A percentile compares a stretch with the other conserved stretches of the same genome.
These are phyloP conservation scores for Tolypocladium pustulatum DNA, from an alignment of 2,329 filamentous ascomycete species.

Conservation along the genomic window DNA sequence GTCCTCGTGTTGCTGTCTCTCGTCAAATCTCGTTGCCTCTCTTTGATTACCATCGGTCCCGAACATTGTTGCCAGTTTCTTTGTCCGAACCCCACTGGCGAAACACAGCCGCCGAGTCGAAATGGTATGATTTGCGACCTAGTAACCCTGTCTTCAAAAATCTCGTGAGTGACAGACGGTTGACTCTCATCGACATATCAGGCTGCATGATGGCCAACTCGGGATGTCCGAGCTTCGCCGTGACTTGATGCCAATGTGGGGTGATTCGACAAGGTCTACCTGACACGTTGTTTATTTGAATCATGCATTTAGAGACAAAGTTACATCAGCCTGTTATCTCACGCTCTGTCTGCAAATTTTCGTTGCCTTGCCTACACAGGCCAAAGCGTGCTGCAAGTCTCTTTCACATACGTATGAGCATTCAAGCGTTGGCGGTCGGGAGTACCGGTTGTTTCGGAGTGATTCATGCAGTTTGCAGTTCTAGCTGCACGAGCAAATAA, in stretches of 20 bases:
- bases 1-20: neutral
- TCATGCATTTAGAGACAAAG: neutral
- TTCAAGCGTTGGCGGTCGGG: neutral
- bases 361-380: neutral
- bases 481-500: neutral
- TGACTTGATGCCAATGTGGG: neutral
- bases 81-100: neutral
- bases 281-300: neutral
- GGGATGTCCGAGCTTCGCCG: neutral
- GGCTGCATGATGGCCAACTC: neutral
- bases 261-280: neutral
- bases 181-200: neutral
- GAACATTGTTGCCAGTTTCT: neutral
- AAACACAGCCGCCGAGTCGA: neutral
- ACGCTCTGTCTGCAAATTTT: neutral
- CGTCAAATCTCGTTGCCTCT: neutral
- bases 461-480: neutral
- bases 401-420: neutral
- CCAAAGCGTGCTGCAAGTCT: neutral
- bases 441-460: neutral
- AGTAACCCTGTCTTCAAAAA: no score
- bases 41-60: no score
- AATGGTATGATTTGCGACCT: no score
- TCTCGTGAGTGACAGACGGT: neutral
- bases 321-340: neutral